Evolutionary conservation across 768 basidiomycete genomes (phyloP).

Genomic region (Rhodotorula kratochvilovae): DNA sequence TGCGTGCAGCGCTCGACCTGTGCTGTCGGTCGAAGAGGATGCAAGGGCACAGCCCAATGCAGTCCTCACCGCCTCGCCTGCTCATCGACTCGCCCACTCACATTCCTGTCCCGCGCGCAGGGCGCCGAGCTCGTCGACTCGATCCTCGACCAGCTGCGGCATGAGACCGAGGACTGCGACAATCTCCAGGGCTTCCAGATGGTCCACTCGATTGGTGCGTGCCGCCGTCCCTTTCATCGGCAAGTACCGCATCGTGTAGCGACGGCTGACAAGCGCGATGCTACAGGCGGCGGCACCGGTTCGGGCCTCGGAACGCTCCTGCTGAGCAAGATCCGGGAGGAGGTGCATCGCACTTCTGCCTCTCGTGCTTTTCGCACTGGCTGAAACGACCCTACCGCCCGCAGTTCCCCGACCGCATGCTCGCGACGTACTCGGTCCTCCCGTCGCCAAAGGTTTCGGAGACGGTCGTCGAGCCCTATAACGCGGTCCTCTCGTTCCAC

Average conservation of each 20-base stretch:
- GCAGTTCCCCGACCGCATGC: constrained; percentile 46
- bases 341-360: constrained; percentile 12
- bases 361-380: not conserved
- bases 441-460: constrained; percentile 62
- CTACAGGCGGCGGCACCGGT: constrained; percentile 84
- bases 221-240: no score
- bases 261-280: no score
- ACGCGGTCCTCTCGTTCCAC: constrained; percentile 74
- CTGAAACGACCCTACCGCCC: not conserved
- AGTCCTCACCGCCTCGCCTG: no score
- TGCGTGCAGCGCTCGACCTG: not conserved
- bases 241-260: no score
- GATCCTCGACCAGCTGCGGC: constrained; percentile 66
- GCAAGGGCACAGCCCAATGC: no score
- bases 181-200: constrained; percentile 83
- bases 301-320: constrained; percentile 77
- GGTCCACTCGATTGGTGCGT: constrained; percentile 83
- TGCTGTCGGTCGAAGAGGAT: no score
- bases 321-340: constrained; percentile 76
- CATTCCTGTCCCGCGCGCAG: constrained; percentile 15
- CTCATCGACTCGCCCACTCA: not conserved
- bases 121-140: constrained; percentile 76
- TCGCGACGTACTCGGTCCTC: constrained; percentile 57
- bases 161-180: constrained; percentile 66
- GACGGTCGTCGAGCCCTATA: constrained; percentile 63